These are phyloP conservation scores for Talaromyces piceae DNA, from an alignment of 2,329 filamentous ascomycete species.

Conservation along the genomic window DNA sequence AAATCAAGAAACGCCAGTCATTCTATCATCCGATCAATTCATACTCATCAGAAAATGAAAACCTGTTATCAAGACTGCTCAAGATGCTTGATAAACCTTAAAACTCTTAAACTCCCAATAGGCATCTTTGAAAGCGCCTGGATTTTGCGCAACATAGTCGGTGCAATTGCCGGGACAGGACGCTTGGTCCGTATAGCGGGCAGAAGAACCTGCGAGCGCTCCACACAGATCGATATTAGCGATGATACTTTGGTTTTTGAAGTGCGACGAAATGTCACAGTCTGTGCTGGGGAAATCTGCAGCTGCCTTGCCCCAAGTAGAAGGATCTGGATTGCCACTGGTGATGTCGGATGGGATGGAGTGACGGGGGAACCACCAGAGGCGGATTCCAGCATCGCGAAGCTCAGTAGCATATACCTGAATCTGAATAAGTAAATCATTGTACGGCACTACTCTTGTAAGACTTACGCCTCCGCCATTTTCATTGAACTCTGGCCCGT, in stretches of 20 bases:
- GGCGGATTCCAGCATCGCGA: slow-evolving; percentile 52
- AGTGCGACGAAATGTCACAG: slow-evolving; percentile 54
- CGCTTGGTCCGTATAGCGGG: slow-evolving; percentile 27
- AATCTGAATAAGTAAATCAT: background rate
- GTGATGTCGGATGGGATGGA: slow-evolving; percentile 48
- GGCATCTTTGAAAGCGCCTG: slow-evolving; percentile 49
- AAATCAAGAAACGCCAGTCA: background rate
- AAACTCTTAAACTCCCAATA: slow-evolving; percentile 61
- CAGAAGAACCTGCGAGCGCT: slow-evolving; percentile 37
- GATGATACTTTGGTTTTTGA: slow-evolving; percentile 59
- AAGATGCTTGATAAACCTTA: slow-evolving; percentile 45
- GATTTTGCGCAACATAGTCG: slow-evolving; percentile 52
- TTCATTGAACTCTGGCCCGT: slow-evolving; percentile 47
- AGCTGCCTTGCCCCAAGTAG: slow-evolving; percentile 53
- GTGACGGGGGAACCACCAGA: slow-evolving; percentile 52
- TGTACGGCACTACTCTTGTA: background rate
- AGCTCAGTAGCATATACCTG: slow-evolving; percentile 55
- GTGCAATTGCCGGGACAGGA: slow-evolving; percentile 48
- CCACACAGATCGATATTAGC: slow-evolving; percentile 61
- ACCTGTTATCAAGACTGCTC: no score
- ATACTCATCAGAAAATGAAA: background rate
- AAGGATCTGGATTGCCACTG: slow-evolving; percentile 48
- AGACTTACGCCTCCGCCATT: slow-evolving; percentile 45
- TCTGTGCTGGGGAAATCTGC: slow-evolving; percentile 60
- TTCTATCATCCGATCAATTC: background rate